Base-by-base conservation (phyloP, 768 basidiomycete species). In the Podaxis pistillaris region DNA sequence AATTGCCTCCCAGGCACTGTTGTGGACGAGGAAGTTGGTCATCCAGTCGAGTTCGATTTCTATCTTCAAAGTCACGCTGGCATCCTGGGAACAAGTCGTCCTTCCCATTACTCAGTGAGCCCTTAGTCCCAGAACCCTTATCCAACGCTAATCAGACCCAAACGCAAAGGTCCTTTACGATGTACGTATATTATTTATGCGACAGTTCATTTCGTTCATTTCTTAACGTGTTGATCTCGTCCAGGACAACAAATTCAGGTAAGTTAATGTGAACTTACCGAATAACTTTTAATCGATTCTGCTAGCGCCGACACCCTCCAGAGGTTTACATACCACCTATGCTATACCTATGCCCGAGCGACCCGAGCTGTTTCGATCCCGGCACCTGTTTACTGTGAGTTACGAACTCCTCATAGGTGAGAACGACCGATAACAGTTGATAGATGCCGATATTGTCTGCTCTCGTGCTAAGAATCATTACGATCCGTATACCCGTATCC, bases 281-380 rank as follows among this genome's bases (percentile, higher is more conserved):
- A 3, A 5, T 9, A n/a, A 54, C 4, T 13, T 54, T 12, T 38
- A 40, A 40, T 46, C 17, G 1, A 40, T 9, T 37, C 28, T 36
- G 17, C 46, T 56, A 89, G 86, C 28, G 78, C 87, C n/a, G 87
- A 91, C 67, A 81, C 83, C 17, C 72, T 94, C 41, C 92, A 94
- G 66, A 79, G 82, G 0, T 70, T 93, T 0, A 81, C 87, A 0
- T 92, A 86, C 56, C 83, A 86, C 0, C 75, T 92, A 0, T 92
- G 91, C 68, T 88, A 92, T 52, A 85, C 90, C 2, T 92, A 90
- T 57, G 88, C 90, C 0, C 80, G 89, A 0, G 79, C 89, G 0
- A 91, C 90, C 0, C 85, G 90, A 8, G 88, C 88, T 0, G 91
- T 92, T 0, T 92, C 91, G 0, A 91, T 92, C 52, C 90, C 90